phyloP scores from a whole-genome alignment of 2,329 filamentous ascomycete genomes.

The Diplodia corticola region DNA sequence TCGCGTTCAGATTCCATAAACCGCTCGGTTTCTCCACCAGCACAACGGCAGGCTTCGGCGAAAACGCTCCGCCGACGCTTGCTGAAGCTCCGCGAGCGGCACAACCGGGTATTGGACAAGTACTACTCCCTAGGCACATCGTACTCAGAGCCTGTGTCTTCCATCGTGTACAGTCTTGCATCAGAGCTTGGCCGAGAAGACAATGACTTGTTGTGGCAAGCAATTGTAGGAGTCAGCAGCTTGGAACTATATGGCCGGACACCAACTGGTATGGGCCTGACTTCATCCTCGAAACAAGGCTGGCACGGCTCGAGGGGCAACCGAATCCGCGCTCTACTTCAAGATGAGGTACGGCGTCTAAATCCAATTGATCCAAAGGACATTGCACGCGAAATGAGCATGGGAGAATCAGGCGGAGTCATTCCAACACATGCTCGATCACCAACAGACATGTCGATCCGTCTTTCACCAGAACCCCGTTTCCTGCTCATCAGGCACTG shows the following conservation, averaged over 20 bases:
- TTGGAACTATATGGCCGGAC: constrained; percentile 89
- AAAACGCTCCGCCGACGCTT: constrained; percentile 71
- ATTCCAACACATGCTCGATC: constrained; percentile 87
- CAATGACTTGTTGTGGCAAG: constrained; percentile 92
- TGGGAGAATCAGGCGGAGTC: constrained; percentile 71
- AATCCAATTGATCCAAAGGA: constrained; percentile 72
- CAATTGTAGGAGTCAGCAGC: constrained; percentile 92
- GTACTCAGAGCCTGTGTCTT: constrained; percentile 92
- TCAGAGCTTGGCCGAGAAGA: constrained; percentile 95
- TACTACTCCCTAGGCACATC: constrained; percentile 89
- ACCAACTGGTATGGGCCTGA: constrained; percentile 71
- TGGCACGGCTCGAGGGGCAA: constrained; percentile 83
- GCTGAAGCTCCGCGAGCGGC: constrained; percentile 71
- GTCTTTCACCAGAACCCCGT: constrained; percentile 87
- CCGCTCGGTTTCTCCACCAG: constrained; percentile 37
- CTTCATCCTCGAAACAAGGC: constrained; percentile 59
- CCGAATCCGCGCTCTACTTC: constrained; percentile 78
- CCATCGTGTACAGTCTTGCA: constrained; percentile 89
- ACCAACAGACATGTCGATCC: constrained; percentile 88
- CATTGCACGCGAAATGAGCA: constrained; percentile 59
- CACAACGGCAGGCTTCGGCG: constrained; percentile 64
- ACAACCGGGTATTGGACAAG: constrained; percentile 72
- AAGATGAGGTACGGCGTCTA: constrained; percentile 89
- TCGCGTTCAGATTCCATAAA: constrained; percentile 42
- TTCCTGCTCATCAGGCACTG: constrained; percentile 93